Conservation (phyloP, 345 rosid species). For the Tarenaya hassleriana region DNA sequence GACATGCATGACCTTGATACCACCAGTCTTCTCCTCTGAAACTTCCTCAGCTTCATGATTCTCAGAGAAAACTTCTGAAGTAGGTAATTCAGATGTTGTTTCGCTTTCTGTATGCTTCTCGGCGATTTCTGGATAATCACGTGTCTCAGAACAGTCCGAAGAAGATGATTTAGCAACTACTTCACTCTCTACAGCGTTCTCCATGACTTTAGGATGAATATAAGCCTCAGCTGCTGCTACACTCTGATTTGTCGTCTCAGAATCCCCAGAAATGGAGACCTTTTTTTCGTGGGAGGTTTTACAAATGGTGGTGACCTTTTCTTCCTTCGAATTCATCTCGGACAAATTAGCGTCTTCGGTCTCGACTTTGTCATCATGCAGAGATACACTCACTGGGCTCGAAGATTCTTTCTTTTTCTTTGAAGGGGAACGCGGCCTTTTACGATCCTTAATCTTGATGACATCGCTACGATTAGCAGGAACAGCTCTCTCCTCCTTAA, state of each 20-base stretch:
- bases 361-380: conserved; percentile 15
- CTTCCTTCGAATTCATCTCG: conserved; percentile 15
- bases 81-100: conserved; percentile 13
- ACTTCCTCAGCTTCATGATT: conserved; percentile 22
- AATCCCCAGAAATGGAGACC: conserved; percentile 4
- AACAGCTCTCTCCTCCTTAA: conserved; percentile 13
- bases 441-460: conserved; percentile 22
- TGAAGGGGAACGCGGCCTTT: conserved; percentile 19
- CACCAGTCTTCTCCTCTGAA: conserved; percentile 10
- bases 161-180: not conserved
- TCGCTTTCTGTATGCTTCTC: conserved; percentile 16
- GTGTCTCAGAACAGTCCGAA: conserved; percentile 8
- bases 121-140: conserved; percentile 15
- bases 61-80: conserved; percentile 21
- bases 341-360: conserved; percentile 12
- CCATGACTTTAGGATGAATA: conserved; percentile 8
- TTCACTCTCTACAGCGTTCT: conserved; percentile 8
- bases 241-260: conserved; percentile 14
- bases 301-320: conserved; percentile 9
- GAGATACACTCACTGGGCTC: conserved; percentile 11
- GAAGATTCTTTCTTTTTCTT: conserved; percentile 23
- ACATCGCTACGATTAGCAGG: conserved; percentile 13
- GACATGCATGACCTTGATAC: conserved; percentile 2
- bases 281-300: conserved; percentile 19
- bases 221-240: conserved; percentile 11